Conservation (phyloP, 192 early-diverging fungal species). For the Oehlia diaphana region DNA sequence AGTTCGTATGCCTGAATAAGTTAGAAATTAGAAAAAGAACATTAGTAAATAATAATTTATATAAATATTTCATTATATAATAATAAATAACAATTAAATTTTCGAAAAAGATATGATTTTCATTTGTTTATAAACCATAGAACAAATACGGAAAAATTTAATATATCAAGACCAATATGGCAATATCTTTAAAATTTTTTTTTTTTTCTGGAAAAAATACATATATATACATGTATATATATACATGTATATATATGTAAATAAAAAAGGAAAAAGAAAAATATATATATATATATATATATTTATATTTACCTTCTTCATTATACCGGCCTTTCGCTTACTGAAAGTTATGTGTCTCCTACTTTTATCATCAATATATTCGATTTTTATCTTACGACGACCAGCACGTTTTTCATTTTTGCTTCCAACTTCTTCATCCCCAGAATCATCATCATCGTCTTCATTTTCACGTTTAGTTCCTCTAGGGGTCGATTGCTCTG, state of each 20-base stretch:
- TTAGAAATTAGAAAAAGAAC: neutral
- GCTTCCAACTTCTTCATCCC: slow-evolving; percentile 53
- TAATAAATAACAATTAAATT: neutral
- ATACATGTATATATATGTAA: too few relatives aligned
- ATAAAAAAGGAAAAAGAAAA: too few relatives aligned
- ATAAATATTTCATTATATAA: neutral
- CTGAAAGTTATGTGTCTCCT: slow-evolving; percentile 92
- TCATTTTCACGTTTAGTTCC: slow-evolving; percentile 38
- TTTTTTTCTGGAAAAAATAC: neutral
- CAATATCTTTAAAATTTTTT: too few relatives aligned
- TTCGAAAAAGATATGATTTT: slow-evolving; percentile 26
- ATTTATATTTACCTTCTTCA: slow-evolving; percentile 78
- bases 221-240: neutral
- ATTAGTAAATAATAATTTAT: neutral
- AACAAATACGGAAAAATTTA: neutral
- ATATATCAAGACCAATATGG: too few relatives aligned
- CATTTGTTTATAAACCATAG: slow-evolving; percentile 24
- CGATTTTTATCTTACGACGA: slow-evolving; percentile 94
- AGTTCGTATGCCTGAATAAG: slow-evolving; percentile 80
- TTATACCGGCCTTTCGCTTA: slow-evolving; percentile 95
- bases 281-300: neutral
- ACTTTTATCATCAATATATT: slow-evolving; percentile 92
- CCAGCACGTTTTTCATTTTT: slow-evolving; percentile 71
- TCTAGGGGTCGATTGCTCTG: slow-evolving; percentile 16
- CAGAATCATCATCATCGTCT: slow-evolving; percentile 63